These are phyloP conservation scores for Cystobasidium onofrii DNA, from an alignment of 768 basidiomycete genomes.

Conservation along the genomic window DNA sequence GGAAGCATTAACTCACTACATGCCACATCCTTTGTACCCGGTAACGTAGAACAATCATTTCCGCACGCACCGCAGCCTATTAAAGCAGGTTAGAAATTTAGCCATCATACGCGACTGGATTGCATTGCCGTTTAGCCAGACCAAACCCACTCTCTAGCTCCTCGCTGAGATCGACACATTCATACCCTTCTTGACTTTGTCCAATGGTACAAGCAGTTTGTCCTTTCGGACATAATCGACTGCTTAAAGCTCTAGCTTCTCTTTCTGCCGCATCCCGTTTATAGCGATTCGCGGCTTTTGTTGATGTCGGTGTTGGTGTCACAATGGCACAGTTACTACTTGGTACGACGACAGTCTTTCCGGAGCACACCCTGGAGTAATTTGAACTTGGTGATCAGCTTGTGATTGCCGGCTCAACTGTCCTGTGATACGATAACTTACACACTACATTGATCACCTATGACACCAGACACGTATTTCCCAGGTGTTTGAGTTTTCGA, in stretches of 20 bases:
- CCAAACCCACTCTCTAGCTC: background rate
- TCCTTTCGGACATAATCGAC: background rate
- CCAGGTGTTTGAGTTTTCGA: background rate
- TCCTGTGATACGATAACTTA: background rate
- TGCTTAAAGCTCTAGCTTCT: background rate
- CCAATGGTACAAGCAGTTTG: background rate
- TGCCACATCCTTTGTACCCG: background rate
- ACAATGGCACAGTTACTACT: background rate
- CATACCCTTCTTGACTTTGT: background rate
- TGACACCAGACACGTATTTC: background rate
- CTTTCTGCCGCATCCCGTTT: background rate
- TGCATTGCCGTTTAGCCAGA: too few relatives aligned
- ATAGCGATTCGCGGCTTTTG: background rate
- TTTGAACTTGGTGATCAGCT: too few relatives aligned
- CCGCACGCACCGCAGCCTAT: slow-evolving; percentile 4
- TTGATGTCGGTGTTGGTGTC: slow-evolving; percentile 3
- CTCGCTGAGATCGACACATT: slow-evolving; percentile 1
- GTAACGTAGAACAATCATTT: background rate
- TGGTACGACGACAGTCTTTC: background rate
- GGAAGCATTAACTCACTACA: background rate
- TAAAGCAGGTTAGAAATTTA: too few relatives aligned
- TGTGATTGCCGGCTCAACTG: too few relatives aligned
- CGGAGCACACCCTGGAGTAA: background rate
- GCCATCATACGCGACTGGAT: too few relatives aligned
- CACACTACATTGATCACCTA: background rate